Conservation (phyloP, 176 grass and related monocot genomes). For the Urochloa ruziziensis region DNA sequence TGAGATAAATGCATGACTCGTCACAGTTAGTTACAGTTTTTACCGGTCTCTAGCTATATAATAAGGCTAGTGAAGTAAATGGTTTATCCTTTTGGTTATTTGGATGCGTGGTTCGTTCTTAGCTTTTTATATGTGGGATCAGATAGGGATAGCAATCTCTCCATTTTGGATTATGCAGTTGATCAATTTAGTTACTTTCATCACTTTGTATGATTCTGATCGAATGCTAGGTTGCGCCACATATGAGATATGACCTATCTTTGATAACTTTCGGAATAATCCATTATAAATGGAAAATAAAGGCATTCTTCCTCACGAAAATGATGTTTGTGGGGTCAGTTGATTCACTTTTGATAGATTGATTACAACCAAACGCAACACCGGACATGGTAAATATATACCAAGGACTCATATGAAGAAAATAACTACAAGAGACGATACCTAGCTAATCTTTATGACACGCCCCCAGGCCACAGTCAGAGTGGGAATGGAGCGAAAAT, state of each 20-base stretch:
- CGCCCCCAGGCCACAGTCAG: too few species aligned
- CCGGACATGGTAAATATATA: too few species aligned
- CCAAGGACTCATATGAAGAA: too few species aligned
- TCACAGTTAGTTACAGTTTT: not conserved
- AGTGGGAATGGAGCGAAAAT: too few species aligned
- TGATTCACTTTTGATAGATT: not conserved
- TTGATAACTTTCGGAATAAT: not conserved
- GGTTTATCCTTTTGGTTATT: not conserved
- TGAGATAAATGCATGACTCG: not conserved
- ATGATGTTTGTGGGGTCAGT: not conserved
- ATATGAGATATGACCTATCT: not conserved
- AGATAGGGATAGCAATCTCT: not conserved
- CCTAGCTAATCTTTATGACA: too few species aligned
- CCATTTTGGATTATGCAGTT: not conserved
- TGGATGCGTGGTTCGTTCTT: not conserved
- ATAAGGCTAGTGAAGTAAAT: not conserved
- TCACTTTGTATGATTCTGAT: not conserved
- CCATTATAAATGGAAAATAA: not conserved
- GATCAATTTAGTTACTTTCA: not conserved
- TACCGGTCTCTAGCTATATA: not conserved
- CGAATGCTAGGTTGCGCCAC: not conserved
- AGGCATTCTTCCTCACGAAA: not conserved
- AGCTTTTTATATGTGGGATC: not conserved
- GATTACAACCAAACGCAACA: too few species aligned
- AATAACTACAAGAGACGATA: too few species aligned